These are phyloP conservation scores for Fragilaria crotonensis DNA, from an alignment of 108 stramenopile species.

Conservation along the genomic window DNA sequence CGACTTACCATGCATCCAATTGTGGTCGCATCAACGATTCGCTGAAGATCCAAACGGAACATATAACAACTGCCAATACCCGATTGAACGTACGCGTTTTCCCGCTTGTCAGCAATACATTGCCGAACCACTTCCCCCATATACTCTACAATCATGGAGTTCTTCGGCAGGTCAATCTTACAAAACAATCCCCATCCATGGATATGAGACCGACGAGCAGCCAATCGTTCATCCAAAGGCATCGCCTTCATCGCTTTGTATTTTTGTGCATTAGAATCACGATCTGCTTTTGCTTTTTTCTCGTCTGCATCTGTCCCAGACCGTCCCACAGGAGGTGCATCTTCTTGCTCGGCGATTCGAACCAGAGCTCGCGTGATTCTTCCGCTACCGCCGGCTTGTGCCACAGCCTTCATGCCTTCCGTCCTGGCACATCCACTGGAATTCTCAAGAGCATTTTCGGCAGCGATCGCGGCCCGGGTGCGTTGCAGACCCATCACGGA, in stretches of 20 bases:
- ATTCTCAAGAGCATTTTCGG: constrained; percentile 57
- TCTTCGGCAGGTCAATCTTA: constrained; percentile 55
- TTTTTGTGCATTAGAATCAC: constrained; percentile 28
- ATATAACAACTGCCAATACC: constrained; percentile 88
- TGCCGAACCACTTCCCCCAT: constrained; percentile 65
- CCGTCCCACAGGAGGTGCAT: too few relatives aligned
- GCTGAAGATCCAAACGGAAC: constrained; percentile 75
- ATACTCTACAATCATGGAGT: constrained; percentile 69
- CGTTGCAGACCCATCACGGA: constrained; percentile 48
- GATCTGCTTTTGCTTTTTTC: constrained; percentile 22
- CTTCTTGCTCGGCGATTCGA: constrained; percentile 39
- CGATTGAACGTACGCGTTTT: constrained; percentile 74
- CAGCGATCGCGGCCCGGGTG: constrained; percentile 39
- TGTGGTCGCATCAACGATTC: constrained; percentile 86
- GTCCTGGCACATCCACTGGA: constrained; percentile 57
- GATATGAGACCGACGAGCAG: constrained; percentile 66
- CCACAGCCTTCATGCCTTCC: constrained; percentile 49
- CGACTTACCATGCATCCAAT: constrained; percentile 85
- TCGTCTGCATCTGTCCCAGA: constrained; percentile 10
- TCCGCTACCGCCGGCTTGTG: constrained; percentile 40
- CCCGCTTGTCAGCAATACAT: constrained; percentile 75
- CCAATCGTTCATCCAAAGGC: constrained; percentile 52
- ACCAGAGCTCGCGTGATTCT: constrained; percentile 66
- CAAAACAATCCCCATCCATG: constrained; percentile 91
- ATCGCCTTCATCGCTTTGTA: constrained; percentile 55